Base-by-base conservation (phyloP, 2,329 filamentous ascomycete species). In the Endoconidiophora polonica region DNA sequence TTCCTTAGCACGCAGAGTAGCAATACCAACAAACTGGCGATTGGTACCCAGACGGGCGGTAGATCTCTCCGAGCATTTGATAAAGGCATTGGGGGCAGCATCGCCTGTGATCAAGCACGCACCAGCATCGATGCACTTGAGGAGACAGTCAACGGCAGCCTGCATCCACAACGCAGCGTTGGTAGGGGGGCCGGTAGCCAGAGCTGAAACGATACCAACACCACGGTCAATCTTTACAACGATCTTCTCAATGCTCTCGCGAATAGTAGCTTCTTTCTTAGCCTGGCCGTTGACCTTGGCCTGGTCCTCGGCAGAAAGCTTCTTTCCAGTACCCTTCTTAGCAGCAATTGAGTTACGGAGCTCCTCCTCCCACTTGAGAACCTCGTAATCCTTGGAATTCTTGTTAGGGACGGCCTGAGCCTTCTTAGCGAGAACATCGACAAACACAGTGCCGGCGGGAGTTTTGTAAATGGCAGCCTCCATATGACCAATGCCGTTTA, bases 331-430 rank as follows among this genome's bases (percentile, higher is more conserved):
- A 1, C 90, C 90, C 63, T 90, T 94, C 69, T 96, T 98, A 61
- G 85, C 74, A n/a, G 88, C 87, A 39, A 98, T 66, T 58, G 95
- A 86, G 38, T 78, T 74, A 52, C 88, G 75, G 5, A 98, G 72
- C 56, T 98, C 91, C 62, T 90, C 83, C 64, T 98, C 91, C 91
- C 93, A 98, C 64, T 94, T 95, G 39, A 95, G 66, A 1, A 86
- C 93, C 58, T 98, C 86, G 58, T 95, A 94, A 61, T 96, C 91
- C 62, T 94, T 95, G 45, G 78, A 81, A 59, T 86, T 94, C 66
- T 94, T 96, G 65, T 87, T 82, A 2, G 86, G 79, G 2, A 82
- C 67, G 54, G 76, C 76, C 52, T 78, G 77, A 1, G 79, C 69
- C 61, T 94, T 94, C 61, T 86, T 88, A 33, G 83, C 85, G 4